Conservation (phyloP, 495 filamentous ascomycete species). For the Aspergillus nanangensis region DNA sequence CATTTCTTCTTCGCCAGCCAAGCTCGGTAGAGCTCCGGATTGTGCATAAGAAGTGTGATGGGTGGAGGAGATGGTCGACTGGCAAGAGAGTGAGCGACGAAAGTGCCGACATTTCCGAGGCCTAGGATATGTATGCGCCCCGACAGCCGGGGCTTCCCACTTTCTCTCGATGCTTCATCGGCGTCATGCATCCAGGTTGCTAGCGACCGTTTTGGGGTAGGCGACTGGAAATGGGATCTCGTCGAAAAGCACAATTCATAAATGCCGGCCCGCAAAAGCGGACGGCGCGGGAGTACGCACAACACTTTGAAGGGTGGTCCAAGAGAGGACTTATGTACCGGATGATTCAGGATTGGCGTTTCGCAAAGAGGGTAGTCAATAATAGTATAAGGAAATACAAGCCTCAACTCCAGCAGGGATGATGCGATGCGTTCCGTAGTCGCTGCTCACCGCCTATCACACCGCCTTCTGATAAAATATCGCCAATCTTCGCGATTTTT, state of each 20-base stretch:
- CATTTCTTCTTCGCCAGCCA: conserved; percentile 27
- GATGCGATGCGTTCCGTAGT: neutral
- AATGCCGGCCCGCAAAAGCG: conserved; percentile 34
- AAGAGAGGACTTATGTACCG: too few species aligned
- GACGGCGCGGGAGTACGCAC: conserved; percentile 28
- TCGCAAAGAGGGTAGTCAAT: neutral
- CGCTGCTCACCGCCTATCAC: conserved; percentile 12
- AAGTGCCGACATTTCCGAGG: conserved; percentile 52
- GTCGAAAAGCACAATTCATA: conserved; percentile 13
- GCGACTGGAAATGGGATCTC: neutral
- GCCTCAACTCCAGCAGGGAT: neutral
- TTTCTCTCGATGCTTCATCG: conserved; percentile 18
- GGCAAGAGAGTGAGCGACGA: conserved; percentile 57
- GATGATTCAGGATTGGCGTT: too few species aligned
- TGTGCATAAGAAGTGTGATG: conserved; percentile 52
- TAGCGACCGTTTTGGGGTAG: conserved; percentile 10
- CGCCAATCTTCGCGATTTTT: conserved; percentile 21
- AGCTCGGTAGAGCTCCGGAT: conserved; percentile 20
- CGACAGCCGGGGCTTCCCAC: conserved; percentile 22
- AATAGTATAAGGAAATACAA: too few species aligned
- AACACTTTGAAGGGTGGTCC: conserved; percentile 32
- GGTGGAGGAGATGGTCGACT: conserved; percentile 54
- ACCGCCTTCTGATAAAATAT: conserved; percentile 20
- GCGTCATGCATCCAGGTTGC: conserved; percentile 33
- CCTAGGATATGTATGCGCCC: conserved; percentile 58